A percentile compares a stretch with the other conserved stretches of the same genome.
phyloP scores from a whole-genome alignment of 768 basidiomycete species.

The Amanita muscaria region DNA sequence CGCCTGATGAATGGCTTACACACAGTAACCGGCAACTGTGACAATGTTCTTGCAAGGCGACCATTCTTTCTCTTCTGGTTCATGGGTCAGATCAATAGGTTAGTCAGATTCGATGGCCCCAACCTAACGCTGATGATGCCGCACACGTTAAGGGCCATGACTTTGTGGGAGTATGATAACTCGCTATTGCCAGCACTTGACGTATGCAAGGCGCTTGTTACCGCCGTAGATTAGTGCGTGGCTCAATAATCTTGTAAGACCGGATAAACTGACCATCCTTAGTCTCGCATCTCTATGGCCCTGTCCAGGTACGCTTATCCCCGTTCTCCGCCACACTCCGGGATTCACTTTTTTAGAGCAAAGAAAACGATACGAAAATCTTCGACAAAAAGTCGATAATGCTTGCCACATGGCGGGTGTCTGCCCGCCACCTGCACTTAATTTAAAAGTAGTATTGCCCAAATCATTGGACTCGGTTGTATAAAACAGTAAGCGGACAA shows the following conservation, averaged over 20 bases:
- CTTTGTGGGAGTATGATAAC: conserved; percentile 54
- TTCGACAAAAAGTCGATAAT: conserved; percentile 36
- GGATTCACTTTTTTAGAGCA: conserved; percentile 31
- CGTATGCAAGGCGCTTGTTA: conserved; percentile 50
- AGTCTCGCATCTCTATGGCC: conserved; percentile 56
- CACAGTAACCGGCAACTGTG: conserved; percentile 47
- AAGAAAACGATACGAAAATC: conserved; percentile 35
- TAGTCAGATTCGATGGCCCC: conserved; percentile 10
- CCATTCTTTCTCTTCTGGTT: conserved; percentile 73
- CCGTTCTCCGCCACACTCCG: background rate
- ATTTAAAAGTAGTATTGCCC: conserved; percentile 24
- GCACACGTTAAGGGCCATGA: conserved; percentile 33
- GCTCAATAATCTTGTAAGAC: conserved; percentile 2
- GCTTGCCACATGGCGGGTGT: conserved; percentile 43
- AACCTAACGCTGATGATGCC: conserved; percentile 1
- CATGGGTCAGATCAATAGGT: conserved; percentile 61
- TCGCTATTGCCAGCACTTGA: conserved; percentile 52
- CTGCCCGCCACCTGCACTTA: conserved; percentile 32
- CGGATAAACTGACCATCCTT: conserved; percentile 7
- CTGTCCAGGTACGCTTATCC: conserved; percentile 38
- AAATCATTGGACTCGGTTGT: conserved; percentile 19
- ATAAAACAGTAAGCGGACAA: too few species aligned
- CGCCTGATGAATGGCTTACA: conserved; percentile 52
- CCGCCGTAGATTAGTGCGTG: conserved; percentile 47
- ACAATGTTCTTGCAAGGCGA: conserved; percentile 41